Base-by-base conservation (phyloP, 2,329 filamentous ascomycete genomes). In the Chaetomiaceae sp. region DNA sequence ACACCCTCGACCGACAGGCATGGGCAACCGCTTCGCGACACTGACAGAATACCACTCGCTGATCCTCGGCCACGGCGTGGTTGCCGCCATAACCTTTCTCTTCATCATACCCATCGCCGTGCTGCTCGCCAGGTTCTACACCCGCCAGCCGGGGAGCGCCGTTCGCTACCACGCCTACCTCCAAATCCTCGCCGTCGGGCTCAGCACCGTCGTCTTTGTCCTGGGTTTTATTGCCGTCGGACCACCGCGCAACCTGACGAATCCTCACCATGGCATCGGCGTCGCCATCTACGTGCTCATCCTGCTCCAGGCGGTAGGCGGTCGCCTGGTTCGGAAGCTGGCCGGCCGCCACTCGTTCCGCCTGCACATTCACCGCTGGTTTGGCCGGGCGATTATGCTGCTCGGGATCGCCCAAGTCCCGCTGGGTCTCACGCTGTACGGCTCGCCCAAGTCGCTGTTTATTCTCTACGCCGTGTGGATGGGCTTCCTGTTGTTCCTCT, bases 401-500 rank as follows among this genome's bases (percentile, higher is more conserved):
- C 75, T 99, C 4, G 94, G 89, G 0, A 84, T 97, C 60, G 80
- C 85, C 3, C 94, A 99, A 67, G 83, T 99, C 11, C 88, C 94
- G 0, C 77, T 99, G 0, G 94, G 94, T 0, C 76, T 99, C 43
- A 91, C 91, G 0, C 77, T 99, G 1, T 99, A 96, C 65, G 94
- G 94, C 6, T 96, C 91, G 27, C 92, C 94, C 5, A 83, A 87
- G 64, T 82, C 80, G 34, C 78, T 91, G 3, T 99, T 97, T 68
- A 84, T 99, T 48, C 75, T 97, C 3, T 99, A 88, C 65, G 80
- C 91, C 0, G 59, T 97, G 0, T 92, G 87, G 76, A 86, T 87
- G 68, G 81, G 83, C 25, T 77, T 88, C 17, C 73, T 96, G 31
- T 61, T 96, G 15, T 64, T 91, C 2, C 59, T 83, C 14, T 96